Base-by-base conservation (phyloP, 2,329 filamentous ascomycete species). In the Leptographium procerum region DNA sequence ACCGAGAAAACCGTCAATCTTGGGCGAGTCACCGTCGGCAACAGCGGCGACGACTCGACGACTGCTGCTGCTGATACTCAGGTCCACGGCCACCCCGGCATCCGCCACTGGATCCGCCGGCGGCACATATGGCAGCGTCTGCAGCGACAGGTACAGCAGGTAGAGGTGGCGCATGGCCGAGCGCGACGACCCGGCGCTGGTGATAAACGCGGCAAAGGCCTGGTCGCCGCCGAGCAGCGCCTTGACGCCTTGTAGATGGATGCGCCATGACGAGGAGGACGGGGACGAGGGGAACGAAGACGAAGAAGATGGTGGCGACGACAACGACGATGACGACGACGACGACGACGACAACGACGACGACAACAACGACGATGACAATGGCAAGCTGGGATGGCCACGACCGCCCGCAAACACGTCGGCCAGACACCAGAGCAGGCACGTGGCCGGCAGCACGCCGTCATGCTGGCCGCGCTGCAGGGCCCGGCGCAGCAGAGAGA, bases 1-100 rank as follows among this genome's bases (percentile, higher is more conserved):
- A 29, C 60, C 60, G 24, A 61, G 60, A 31, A 61, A 61, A 22
- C 58, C 55, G 14, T 61, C 60, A 19, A 61, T 58, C 28, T 48
- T n/a, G n/a, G n/a, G n/a, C n/a, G n/a, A n/a, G n/a, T n/a, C n/a
- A n/a, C n/a, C n/a, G n/a, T n/a, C n/a, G n/a, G n/a, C n/a, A n/a
- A n/a, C n/a, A n/a, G n/a, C n/a, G n/a, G n/a, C n/a, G n/a, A n/a
- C n/a, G n/a, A n/a, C n/a, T n/a, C n/a, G n/a, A n/a, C n/a, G n/a
- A n/a, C n/a, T n/a, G n/a, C n/a, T n/a, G n/a, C n/a, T n/a, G n/a
- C n/a, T n/a, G n/a, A n/a, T n/a, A n/a, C n/a, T n/a, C n/a, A n/a
- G n/a, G n/a, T n/a, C n/a, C n/a, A n/a, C n/a, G n/a, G n/a, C n/a
- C n/a, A n/a, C n/a, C n/a, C 7, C 29, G 48, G 47, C 36, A 9